Base-by-base conservation (phyloP, 164 flowering plant genomes). In the Magnolia sinica region DNA sequence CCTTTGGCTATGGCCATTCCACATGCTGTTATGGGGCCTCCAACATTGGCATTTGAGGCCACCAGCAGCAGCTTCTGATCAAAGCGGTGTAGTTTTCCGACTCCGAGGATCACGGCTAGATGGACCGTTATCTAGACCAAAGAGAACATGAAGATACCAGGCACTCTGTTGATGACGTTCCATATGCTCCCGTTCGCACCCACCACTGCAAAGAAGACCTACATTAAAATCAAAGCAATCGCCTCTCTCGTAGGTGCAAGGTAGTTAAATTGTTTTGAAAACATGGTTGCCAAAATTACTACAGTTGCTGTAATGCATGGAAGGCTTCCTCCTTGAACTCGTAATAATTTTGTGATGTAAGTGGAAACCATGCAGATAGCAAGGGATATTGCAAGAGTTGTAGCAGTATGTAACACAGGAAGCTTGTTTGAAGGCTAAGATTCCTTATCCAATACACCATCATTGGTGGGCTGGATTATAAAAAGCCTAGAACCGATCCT, bases 161-260 rank as follows among this genome's bases (percentile, higher is more conserved):
- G 24, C 1, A 1, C 24, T 23, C 24, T 23, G 24, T 23, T 23
- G 24, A 23, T 23, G 24, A 23, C 24, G 24, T 23, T 23, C 24
- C 24, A 23, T 23, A 23, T 23, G 24, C 24, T 23, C 24, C 24
- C 24, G 24, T 23, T 23, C 24, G 24, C 24, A 23, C 24, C 0
- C 24, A 23, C 24, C 24, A 23, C 24, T 23, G 24, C 24, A 23
- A 23, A 23, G 24, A 23, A 23, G 24, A 90, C 98, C 98, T 93
- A 96, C 92, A 93, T 87, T 74, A 91, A 81, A 52, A 93, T 82
- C 76, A 89, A 23, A 76, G 98, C 89, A 78, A 90, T 75, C 70
- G 89, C 84, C 58, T 95, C 94, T 50, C 92, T 93, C 72, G 95
- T 79, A 77, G 96, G 96, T 70, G 96, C 99, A 74, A 93, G 91